Conservation (phyloP, 2,329 filamentous ascomycete species). For the Chaetomiaceae sp. region DNA sequence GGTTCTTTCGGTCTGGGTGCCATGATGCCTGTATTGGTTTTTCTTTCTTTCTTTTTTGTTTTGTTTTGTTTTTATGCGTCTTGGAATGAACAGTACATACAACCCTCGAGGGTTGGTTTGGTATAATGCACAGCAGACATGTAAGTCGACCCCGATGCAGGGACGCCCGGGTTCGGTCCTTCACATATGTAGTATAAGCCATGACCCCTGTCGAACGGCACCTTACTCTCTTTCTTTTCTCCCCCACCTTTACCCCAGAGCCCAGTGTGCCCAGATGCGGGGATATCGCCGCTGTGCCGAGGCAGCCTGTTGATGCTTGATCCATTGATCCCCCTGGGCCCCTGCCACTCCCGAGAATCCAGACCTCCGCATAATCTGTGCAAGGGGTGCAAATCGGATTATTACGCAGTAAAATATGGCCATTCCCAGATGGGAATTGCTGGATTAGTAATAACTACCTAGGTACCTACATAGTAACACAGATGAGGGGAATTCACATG, state of each 20-base stretch:
- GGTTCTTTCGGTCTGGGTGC: slow-evolving; percentile 48
- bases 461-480: too few relatives aligned
- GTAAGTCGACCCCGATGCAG: background rate
- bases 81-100: too few relatives aligned
- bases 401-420: too few relatives aligned
- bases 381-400: too few relatives aligned
- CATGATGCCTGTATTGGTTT: slow-evolving; percentile 34
- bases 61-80: too few relatives aligned
- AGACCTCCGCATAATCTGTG: background rate
- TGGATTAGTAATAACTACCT: too few relatives aligned
- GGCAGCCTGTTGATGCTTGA: background rate
- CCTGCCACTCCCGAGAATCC: background rate
- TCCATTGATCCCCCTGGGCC: too few relatives aligned
- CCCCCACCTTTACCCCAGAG: slow-evolving; percentile 7
- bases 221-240: background rate
- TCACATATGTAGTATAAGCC: too few relatives aligned
- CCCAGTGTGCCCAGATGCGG: slow-evolving; percentile 10
- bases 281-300: slow-evolving; percentile 2
- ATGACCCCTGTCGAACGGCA: background rate
- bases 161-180: background rate
- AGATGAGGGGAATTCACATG: too few relatives aligned
- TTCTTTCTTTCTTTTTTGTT: too few relatives aligned
- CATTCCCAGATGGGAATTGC: too few relatives aligned
- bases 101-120: background rate
- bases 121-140: background rate